A percentile compares a stretch with the other conserved stretches of the same genome.
Evolutionary conservation across 306 rosid genomes (phyloP).

Genomic region (Carpinus fangiana): DNA sequence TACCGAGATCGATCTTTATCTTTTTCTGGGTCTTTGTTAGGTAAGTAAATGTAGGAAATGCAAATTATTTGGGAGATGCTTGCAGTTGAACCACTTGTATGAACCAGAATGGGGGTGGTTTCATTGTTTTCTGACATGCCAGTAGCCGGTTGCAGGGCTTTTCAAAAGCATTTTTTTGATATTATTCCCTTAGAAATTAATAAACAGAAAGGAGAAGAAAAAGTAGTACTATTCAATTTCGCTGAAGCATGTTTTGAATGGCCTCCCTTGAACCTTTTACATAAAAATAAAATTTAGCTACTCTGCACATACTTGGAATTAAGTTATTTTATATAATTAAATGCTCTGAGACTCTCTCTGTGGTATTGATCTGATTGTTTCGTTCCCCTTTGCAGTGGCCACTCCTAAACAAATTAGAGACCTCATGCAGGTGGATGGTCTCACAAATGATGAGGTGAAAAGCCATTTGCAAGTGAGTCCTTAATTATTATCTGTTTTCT

Average conservation of each 20-base stretch:
- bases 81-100: background rate
- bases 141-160: background rate
- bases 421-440: conserved; percentile 79
- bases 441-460: conserved; percentile 95
- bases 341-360: background rate
- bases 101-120: background rate
- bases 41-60: background rate
- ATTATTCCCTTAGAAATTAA: background rate
- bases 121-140: background rate
- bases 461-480: conserved; percentile 82
- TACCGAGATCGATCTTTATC: too few species aligned
- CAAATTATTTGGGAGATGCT: background rate
- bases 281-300: background rate
- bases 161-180: background rate
- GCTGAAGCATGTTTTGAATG: background rate
- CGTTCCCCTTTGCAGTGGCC: conserved; percentile 57
- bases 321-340: background rate
- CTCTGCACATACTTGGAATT: background rate
- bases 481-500: background rate
- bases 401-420: conserved; percentile 97
- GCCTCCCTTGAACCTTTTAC: background rate
- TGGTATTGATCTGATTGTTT: conserved; percentile 8
- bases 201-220: background rate
- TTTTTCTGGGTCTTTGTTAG: background rate
- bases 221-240: background rate